Percentiles rank a stretch among this genome's conserved stretches.
Conservation (phyloP, 371 early-diverging fungal species). For the Dichotomocladium elegans region DNA sequence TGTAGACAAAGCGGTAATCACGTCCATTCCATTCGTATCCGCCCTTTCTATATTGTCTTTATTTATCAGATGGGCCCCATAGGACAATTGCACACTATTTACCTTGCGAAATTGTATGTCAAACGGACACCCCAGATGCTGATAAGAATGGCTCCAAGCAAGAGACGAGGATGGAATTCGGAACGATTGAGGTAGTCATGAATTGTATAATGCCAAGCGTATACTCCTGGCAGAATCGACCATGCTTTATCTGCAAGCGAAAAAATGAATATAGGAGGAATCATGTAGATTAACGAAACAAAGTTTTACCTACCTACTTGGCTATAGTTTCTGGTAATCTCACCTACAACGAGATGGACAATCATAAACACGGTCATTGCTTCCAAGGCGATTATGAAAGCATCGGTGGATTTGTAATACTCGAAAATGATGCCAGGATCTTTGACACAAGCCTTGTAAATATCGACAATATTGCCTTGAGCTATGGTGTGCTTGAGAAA, state of each 20-base stretch:
- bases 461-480: not conserved
- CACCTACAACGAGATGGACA: conserved; percentile 26
- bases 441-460: not conserved
- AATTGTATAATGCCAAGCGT: conserved; percentile 52
- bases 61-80: too few species aligned
- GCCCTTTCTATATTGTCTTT: conserved; percentile 70
- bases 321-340: conserved; percentile 39
- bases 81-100: too few species aligned
- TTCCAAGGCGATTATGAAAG: conserved; percentile 17
- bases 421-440: conserved; percentile 10
- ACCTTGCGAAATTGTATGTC: conserved; percentile 73
- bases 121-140: conserved; percentile 77
- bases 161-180: conserved; percentile 40
- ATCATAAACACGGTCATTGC: conserved; percentile 7
- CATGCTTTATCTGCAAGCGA: conserved; percentile 62
- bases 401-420: conserved; percentile 22
- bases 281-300: not conserved
- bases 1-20: conserved; percentile 74
- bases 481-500: not conserved
- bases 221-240: conserved; percentile 68
- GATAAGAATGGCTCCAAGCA: conserved; percentile 48
- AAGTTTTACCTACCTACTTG: conserved; percentile 52
- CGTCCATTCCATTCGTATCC: conserved; percentile 70
- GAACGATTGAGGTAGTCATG: conserved; percentile 35
- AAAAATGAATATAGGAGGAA: too few species aligned